Evolutionary conservation across 768 basidiomycete genomes (phyloP).

Genomic region (Gloeophyllum trabeum): DNA sequence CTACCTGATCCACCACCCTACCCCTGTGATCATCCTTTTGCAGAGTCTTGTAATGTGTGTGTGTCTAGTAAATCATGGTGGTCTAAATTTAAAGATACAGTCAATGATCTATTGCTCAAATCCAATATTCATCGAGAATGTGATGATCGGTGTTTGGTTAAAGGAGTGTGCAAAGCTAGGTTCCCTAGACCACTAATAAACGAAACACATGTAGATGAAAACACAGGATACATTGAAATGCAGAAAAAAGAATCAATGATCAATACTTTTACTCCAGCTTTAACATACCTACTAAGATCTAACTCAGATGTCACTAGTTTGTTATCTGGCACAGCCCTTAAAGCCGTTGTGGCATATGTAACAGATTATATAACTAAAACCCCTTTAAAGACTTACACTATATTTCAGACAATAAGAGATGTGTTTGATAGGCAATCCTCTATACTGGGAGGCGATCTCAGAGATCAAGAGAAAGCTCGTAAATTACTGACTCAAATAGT

Average conservation of each 20-base stretch:
- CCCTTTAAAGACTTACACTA: constrained; percentile 23
- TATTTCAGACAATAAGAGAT: constrained; percentile 20
- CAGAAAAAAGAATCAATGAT: constrained; percentile 22
- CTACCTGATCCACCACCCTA: too few species aligned
- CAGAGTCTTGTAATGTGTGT: constrained; percentile 16
- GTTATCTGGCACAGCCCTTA: constrained; percentile 27
- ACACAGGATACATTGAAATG: constrained; percentile 15
- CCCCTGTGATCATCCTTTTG: too few species aligned
- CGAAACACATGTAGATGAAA: constrained; percentile 17
- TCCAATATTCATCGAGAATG: too few species aligned
- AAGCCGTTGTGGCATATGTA: constrained; percentile 25
- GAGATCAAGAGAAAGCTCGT: constrained; percentile 12
- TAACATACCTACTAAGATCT: constrained; percentile 23
- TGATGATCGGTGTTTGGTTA: too few species aligned
- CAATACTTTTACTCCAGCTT: constrained; percentile 19
- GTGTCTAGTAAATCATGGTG: constrained; percentile 7
- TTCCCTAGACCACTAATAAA: constrained; percentile 21
- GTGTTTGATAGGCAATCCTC: constrained; percentile 15
- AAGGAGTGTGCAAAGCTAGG: constrained; percentile 19
- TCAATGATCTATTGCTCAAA: constrained; percentile 23
- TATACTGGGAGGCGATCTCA: constrained; percentile 6
- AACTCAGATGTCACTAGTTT: constrained; percentile 29
- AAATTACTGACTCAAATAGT: constrained; percentile 23
- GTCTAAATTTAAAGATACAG: constrained; percentile 7
- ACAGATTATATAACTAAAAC: constrained; percentile 33